A percentile compares a stretch with the other conserved stretches of the same genome.
Conservation (phyloP, 1,139 yeast genomes). For the Diutina neorugosa region DNA sequence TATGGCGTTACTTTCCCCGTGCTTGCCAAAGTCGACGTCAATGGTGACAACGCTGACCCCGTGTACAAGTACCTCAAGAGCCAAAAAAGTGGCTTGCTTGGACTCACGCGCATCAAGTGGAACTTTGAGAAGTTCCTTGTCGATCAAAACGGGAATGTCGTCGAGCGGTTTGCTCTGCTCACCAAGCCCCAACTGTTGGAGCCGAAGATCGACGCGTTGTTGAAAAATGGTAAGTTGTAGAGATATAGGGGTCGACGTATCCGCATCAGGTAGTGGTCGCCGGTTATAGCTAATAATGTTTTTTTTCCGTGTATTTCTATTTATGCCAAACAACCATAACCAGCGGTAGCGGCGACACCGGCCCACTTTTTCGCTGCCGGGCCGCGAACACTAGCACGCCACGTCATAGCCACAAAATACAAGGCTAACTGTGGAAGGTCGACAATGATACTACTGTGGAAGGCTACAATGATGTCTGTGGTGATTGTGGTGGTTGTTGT, state of each 20-base stretch:
- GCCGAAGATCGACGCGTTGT: constrained; percentile 27
- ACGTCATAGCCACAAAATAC: no score
- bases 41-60: constrained; percentile 72
- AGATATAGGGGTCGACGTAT: neutral
- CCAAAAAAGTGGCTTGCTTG: constrained; percentile 31
- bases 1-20: constrained; percentile 71
- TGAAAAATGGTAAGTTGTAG: constrained; percentile 10
- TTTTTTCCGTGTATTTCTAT: neutral
- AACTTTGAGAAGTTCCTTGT: constrained; percentile 38
- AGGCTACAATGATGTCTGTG: no score
- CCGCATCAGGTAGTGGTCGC: neutral
- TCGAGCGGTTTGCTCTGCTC: constrained; percentile 29
- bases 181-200: constrained; percentile 29
- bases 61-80: constrained; percentile 68
- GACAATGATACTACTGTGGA: no score
- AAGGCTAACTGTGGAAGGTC: no score
- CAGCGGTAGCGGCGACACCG: neutral
- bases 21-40: constrained; percentile 77
- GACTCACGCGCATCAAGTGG: constrained; percentile 37
- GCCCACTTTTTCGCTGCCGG: neutral
- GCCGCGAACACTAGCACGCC: no score
- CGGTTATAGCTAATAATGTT: neutral
- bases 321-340: neutral
- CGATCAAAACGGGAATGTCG: constrained; percentile 33
- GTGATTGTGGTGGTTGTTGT: no score